Conservation (phyloP, 1,284 basidiomycete genomes). For the Apiotrichum domesticum region DNA sequence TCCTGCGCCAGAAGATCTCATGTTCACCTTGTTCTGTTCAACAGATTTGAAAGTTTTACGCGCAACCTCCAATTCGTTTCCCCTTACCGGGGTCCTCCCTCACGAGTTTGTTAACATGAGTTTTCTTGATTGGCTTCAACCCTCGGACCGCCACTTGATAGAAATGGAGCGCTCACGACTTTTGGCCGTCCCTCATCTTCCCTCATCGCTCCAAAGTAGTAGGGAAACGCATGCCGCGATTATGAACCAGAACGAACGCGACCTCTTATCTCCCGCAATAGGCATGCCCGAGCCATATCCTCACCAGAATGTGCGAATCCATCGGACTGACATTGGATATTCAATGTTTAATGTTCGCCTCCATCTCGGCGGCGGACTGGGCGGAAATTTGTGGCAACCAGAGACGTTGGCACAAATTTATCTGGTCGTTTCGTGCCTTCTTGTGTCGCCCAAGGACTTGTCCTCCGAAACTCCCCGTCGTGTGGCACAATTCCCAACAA, state of each 20-base stretch:
- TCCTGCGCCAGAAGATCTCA: conserved; percentile 5
- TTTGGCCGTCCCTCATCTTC: conserved; percentile 24
- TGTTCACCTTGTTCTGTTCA: conserved; percentile 37
- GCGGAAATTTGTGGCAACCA: conserved; percentile 32
- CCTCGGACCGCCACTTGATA: conserved; percentile 29
- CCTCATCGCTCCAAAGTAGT: conserved; percentile 18
- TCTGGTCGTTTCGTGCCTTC: conserved; percentile 36
- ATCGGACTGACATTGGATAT: conserved; percentile 27
- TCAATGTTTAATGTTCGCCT: conserved; percentile 37
- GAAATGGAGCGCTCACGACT: conserved; percentile 29
- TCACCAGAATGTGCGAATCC: conserved; percentile 36
- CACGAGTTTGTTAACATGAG: conserved; percentile 38
- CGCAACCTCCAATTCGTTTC: conserved; percentile 23
- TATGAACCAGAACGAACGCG: conserved; percentile 25
- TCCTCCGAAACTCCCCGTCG: conserved; percentile 9
- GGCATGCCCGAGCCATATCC: conserved; percentile 43
- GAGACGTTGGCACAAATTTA: conserved; percentile 32
- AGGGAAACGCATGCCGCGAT: conserved; percentile 31
- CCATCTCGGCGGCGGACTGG: conserved; percentile 41
- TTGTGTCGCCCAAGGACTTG: conserved; percentile 21
- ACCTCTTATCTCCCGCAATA: conserved; percentile 35
- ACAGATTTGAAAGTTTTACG: conserved; percentile 38
- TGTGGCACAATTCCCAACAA: neutral
- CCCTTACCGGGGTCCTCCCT: conserved; percentile 35
- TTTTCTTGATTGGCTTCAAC: conserved; percentile 36